These are phyloP conservation scores for Calcarisporium arbuscula DNA, from an alignment of 2,329 filamentous ascomycete genomes.

Conservation along the genomic window DNA sequence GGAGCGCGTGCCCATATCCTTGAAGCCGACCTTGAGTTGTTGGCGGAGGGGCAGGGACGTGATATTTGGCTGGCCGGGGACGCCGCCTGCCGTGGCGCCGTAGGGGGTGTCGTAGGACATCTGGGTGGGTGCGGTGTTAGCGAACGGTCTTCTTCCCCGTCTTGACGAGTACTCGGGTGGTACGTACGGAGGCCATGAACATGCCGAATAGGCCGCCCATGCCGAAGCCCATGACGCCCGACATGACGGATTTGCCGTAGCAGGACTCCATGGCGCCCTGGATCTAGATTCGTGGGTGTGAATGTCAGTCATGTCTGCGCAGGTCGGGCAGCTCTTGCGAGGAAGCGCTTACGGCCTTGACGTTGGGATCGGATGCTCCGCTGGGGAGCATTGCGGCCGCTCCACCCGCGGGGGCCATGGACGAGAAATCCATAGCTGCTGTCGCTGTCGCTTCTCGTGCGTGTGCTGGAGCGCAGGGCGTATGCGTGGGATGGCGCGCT, in stretches of 20 bases:
- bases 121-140: conserved; percentile 36
- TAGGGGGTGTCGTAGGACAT: conserved; percentile 98
- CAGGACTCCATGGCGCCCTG: conserved; percentile 87
- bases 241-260: conserved; percentile 78
- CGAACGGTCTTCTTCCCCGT: conserved; percentile 1
- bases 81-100: conserved; percentile 41
- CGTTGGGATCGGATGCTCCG: conserved; percentile 41
- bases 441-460: too few species aligned
- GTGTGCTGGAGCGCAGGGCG: too few species aligned
- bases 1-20: conserved; percentile 86
- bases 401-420: conserved; percentile 19
- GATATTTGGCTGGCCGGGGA: conserved; percentile 29
- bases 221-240: conserved; percentile 88
- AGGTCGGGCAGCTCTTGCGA: neutral
- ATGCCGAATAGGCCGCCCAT: conserved; percentile 91
- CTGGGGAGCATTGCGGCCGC: conserved; percentile 13
- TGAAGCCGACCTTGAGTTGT: conserved; percentile 80
- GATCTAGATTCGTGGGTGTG: conserved; percentile 52
- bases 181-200: conserved; percentile 91
- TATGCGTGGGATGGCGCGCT: too few species aligned
- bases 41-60: conserved; percentile 70
- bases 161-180: too few species aligned
- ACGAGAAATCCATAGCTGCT: conserved; percentile 34
- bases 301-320: conserved; percentile 2
- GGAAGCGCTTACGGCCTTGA: conserved; percentile 39